Evolutionary conservation across 768 basidiomycete species (phyloP).

Genomic region (Agrocybe chaxingu): DNA sequence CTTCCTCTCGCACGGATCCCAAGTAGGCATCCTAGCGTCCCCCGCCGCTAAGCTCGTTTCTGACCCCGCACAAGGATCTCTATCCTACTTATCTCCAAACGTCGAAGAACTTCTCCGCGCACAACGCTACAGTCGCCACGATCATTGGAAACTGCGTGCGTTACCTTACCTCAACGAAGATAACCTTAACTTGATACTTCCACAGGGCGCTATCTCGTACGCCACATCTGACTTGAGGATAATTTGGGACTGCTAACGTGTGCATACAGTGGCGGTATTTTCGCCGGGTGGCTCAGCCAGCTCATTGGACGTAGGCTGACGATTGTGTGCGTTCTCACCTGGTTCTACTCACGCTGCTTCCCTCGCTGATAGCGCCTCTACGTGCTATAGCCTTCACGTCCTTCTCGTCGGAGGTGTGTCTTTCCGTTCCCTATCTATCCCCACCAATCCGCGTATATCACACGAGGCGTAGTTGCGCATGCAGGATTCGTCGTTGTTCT

Average conservation of each 20-base stretch:
- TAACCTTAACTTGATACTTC: background rate
- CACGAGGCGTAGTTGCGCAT: too few relatives aligned
- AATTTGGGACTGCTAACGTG: background rate
- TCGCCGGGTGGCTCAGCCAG: conserved; percentile 74
- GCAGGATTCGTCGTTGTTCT: too few relatives aligned
- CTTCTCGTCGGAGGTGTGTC: conserved; percentile 46
- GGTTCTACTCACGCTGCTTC: background rate
- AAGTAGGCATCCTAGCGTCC: conserved; percentile 29
- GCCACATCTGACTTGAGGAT: conserved; percentile 3
- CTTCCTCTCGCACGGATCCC: conserved; percentile 73
- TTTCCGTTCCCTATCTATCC: background rate
- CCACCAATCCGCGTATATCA: background rate
- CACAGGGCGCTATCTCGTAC: conserved; percentile 37
- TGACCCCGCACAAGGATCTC: conserved; percentile 44
- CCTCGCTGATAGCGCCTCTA: background rate
- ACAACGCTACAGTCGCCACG: conserved; percentile 67
- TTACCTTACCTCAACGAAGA: conserved; percentile 3
- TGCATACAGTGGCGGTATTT: conserved; percentile 52
- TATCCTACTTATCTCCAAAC: conserved; percentile 74
- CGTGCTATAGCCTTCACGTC: conserved; percentile 43
- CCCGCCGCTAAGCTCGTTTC: background rate
- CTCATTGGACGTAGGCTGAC: conserved; percentile 82
- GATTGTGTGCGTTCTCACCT: conserved; percentile 47
- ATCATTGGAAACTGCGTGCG: conserved; percentile 74
- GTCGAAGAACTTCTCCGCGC: conserved; percentile 56